Percentiles rank a stretch among this genome's conserved stretches.
Conservation (phyloP, 2,329 filamentous ascomycete species). For the Cladosporium sphaerospermum region DNA sequence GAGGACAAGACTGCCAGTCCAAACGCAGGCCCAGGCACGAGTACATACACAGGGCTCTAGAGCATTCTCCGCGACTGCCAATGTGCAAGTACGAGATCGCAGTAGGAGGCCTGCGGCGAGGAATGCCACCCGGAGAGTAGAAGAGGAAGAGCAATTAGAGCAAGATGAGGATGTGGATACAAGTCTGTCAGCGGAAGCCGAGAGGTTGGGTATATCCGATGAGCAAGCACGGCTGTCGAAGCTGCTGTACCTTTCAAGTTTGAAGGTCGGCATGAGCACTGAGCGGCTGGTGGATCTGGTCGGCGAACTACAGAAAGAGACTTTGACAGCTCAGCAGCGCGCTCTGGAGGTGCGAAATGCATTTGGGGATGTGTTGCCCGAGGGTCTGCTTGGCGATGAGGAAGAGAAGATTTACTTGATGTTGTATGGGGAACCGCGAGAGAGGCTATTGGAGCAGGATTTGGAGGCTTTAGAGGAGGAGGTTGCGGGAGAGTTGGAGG, state of each 20-base stretch:
- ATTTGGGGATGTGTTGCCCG: conserved; percentile 72
- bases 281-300: conserved; percentile 4
- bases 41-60: neutral
- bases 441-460: conserved; percentile 43
- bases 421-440: conserved; percentile 73
- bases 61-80: neutral
- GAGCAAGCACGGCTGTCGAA: neutral
- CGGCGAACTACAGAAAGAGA: neutral
- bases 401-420: conserved; percentile 73
- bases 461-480: conserved; percentile 28
- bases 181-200: neutral
- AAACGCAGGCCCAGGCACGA: neutral
- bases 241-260: neutral
- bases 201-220: neutral
- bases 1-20: neutral
- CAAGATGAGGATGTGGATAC: neutral
- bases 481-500: conserved; percentile 33
- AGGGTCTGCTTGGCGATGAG: conserved; percentile 59
- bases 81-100: neutral
- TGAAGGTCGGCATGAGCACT: neutral
- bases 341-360: conserved; percentile 47
- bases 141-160: neutral
- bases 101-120: neutral
- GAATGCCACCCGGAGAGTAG: neutral
- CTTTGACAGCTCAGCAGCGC: conserved; percentile 5